Evolutionary conservation across 2,329 filamentous ascomycete species (phyloP).

Genomic region (Xylaria sp.): DNA sequence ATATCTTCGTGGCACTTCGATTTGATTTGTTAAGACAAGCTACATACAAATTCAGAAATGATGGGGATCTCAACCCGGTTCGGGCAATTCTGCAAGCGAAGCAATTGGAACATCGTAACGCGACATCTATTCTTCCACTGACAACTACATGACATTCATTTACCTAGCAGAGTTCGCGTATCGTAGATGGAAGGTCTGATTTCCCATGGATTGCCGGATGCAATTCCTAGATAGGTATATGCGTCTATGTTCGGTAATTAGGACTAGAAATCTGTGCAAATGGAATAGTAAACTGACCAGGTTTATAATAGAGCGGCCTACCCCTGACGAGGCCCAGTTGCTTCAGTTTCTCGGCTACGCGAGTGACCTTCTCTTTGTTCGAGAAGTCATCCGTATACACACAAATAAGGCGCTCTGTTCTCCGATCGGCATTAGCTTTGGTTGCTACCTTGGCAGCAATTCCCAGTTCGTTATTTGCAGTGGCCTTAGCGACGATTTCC

Average conservation of each 20-base stretch:
- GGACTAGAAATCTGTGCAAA: neutral
- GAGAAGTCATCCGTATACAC: slow-evolving; percentile 82
- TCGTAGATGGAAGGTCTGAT: slow-evolving; percentile 69
- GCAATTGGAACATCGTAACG: slow-evolving; percentile 4
- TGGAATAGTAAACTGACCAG: slow-evolving; percentile 60
- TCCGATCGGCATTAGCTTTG: slow-evolving; percentile 55
- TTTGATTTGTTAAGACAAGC: slow-evolving; percentile 21
- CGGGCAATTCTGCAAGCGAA: neutral
- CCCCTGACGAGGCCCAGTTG: slow-evolving; percentile 69
- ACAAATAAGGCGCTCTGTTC: slow-evolving; percentile 71
- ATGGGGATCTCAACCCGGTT: slow-evolving; percentile 39
- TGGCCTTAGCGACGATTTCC: slow-evolving; percentile 73
- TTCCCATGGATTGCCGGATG: slow-evolving; percentile 69
- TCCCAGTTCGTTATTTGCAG: slow-evolving; percentile 76
- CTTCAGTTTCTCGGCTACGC: slow-evolving; percentile 72
- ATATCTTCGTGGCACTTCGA: slow-evolving; percentile 2
- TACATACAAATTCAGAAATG: slow-evolving; percentile 29
- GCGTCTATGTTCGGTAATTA: slow-evolving; percentile 62
- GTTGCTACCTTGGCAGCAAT: slow-evolving; percentile 79
- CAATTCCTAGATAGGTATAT: slow-evolving; percentile 74
- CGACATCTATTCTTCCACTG: slow-evolving; percentile 27
- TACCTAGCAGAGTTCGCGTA: slow-evolving; percentile 56
- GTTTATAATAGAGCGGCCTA: slow-evolving; percentile 80
- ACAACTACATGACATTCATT: slow-evolving; percentile 32
- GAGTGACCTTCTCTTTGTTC: slow-evolving; percentile 73